Evolutionary conservation across 2,329 filamentous ascomycete species (phyloP), one percentile per base, ranked within the genome.

Genomic region (Fusarium veterinarium): DNA sequence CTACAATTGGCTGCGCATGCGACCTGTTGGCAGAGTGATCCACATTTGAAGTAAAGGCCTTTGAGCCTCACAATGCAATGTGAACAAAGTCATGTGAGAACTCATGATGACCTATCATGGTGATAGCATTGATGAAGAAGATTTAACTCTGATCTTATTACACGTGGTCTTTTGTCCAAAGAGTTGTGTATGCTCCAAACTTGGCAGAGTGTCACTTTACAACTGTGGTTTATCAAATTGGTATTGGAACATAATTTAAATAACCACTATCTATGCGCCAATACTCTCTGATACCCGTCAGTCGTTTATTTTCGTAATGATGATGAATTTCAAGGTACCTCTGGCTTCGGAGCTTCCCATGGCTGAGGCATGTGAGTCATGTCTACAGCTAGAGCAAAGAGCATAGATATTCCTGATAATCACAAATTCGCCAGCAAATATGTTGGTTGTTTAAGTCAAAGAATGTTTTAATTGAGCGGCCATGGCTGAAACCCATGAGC

Each of bases 1-100:
- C 70, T 71, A 7, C 3, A 67, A 70, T 45, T 57, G 70, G 66
- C 6, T 53, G 66, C 10, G n/a, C 61, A 72, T 73, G 69, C 60
- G 66, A 73, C 61, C 67, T 20, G 33, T 40, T 16, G 6, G 12
- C 37, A 44, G 52, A 49, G 64, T 68, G 13, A 41, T n/a, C 20
- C 58, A 69, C 66, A 53, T 19, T 38, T 41, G 23, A 31, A 33
- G 23, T 11, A 4, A 56, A 30, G 13, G 11, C 13, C 56, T 52
- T 28, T 46, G 30, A 57, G 38, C 40, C 53, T 45, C 30, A 35
- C 10, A 25, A 48, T 57, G 30, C 30, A 48, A 28, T 48, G n/a
- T 20, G 40, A 35, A n/a, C 53, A 48, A 48, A 30, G 40, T 57
- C 53, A 57, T 57, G 53, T 48, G 53, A 57, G 53, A 35, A 35